phyloP scores from a whole-genome alignment of 768 basidiomycete species.

The Dendrothele bispora region DNA sequence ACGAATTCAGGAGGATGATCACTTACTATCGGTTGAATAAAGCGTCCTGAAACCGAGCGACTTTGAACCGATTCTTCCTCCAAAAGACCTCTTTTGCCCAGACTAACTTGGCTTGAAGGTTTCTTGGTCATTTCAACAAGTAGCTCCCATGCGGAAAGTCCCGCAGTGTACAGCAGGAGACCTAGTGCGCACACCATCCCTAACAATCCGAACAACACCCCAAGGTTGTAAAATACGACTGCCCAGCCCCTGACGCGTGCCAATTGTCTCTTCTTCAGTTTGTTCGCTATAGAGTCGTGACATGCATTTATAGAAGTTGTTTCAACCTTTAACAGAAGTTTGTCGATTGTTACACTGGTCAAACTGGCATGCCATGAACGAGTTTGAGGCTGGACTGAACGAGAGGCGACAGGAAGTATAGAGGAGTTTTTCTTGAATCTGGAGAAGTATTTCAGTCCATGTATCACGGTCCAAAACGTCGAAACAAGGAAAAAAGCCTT shows the following conservation, averaged over 20 bases:
- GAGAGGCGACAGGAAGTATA: too few relatives aligned
- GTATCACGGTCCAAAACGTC: too few relatives aligned
- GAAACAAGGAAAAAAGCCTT: too few relatives aligned
- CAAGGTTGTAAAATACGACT: conserved; percentile 47
- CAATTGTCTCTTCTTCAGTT: conserved; percentile 31
- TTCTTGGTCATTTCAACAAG: neutral
- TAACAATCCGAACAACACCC: conserved; percentile 40
- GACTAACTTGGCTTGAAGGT: too few relatives aligned
- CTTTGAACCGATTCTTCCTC: neutral
- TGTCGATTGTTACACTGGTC: conserved; percentile 13
- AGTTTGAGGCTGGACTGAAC: too few relatives aligned
- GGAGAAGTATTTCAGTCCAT: too few relatives aligned
- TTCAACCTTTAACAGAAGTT: conserved; percentile 41
- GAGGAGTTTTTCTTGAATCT: too few relatives aligned
- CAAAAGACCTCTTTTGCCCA: too few relatives aligned
- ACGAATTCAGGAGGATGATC: conserved; percentile 8
- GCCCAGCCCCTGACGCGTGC: conserved; percentile 26
- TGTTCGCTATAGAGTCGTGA: conserved; percentile 44
- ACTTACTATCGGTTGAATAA: conserved; percentile 1
- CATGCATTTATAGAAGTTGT: conserved; percentile 48
- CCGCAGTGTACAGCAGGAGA: conserved; percentile 37
- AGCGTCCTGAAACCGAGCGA: neutral
- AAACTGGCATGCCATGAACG: neutral
- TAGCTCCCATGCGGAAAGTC: conserved; percentile 8
- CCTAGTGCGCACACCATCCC: conserved; percentile 48